phyloP scores from a whole-genome alignment of 1,139 yeast genomes.

The Sugiyamaella xylanicola region DNA sequence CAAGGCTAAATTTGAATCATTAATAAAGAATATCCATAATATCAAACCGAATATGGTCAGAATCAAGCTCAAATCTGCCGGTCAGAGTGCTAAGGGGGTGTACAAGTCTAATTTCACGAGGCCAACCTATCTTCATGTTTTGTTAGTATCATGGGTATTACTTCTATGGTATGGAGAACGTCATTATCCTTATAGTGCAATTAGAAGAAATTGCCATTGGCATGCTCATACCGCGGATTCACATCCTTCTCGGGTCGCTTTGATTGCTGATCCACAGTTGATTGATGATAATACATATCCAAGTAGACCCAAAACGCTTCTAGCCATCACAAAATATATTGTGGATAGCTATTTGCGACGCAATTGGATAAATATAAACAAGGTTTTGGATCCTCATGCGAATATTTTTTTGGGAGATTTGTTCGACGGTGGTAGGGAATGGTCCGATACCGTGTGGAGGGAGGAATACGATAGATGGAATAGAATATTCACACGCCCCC shows the following conservation, averaged over 20 bases:
- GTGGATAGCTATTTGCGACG: constrained; percentile 79
- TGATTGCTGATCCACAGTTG: constrained; percentile 91
- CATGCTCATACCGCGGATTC: constrained; percentile 27
- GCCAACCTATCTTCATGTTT: constrained; percentile 24
- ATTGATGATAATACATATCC: constrained; percentile 74
- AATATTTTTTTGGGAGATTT: constrained; percentile 84
- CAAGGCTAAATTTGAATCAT: constrained; percentile 5
- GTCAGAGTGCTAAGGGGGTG: background rate
- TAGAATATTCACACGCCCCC: constrained; percentile 57
- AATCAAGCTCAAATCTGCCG: background rate
- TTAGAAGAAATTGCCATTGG: constrained; percentile 61
- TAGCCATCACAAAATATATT: constrained; percentile 43
- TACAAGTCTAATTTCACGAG: constrained; percentile 4
- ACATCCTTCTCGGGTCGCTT: constrained; percentile 61
- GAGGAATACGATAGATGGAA: constrained; percentile 72
- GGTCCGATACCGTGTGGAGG: constrained; percentile 72
- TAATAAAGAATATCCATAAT: background rate
- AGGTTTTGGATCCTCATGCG: constrained; percentile 68
- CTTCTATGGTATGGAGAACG: constrained; percentile 64
- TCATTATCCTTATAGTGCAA: constrained; percentile 51
- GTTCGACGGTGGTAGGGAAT: constrained; percentile 93
- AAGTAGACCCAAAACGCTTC: constrained; percentile 40
- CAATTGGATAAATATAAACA: constrained; percentile 67
- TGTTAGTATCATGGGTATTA: constrained; percentile 51
- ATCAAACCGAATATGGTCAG: constrained; percentile 5